phyloP scores from a whole-genome alignment of 495 filamentous ascomycete species.

The Xylaria venustula region DNA sequence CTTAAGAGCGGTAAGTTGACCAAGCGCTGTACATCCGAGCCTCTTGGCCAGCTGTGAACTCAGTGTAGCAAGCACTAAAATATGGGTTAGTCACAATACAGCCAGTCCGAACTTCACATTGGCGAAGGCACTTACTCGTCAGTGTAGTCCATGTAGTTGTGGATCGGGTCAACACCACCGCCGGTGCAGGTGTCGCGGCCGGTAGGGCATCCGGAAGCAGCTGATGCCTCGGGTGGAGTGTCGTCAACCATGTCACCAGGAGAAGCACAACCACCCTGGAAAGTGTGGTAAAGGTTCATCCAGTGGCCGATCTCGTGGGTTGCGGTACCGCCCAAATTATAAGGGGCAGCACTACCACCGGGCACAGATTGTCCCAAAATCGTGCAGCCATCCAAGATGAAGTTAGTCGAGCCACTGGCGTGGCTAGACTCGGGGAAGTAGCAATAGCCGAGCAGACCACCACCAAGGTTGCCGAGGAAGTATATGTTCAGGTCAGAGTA shows the following conservation, averaged over 20 bases:
- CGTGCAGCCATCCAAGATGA: conserved; percentile 58
- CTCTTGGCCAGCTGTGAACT: conserved; percentile 45
- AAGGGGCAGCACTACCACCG: conserved; percentile 48
- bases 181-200: conserved; percentile 53
- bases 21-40: conserved; percentile 44
- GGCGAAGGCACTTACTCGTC: conserved; percentile 42
- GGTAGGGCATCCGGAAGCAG: conserved; percentile 59
- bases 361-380: conserved; percentile 56
- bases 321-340: conserved; percentile 58
- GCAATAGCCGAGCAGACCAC: conserved; percentile 57
- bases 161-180: conserved; percentile 54
- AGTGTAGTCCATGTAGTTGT: conserved; percentile 66
- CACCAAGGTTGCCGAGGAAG: conserved; percentile 54
- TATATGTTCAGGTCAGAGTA: conserved; percentile 65
- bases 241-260: conserved; percentile 58
- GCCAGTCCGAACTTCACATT: neutral
- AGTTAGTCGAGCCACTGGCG: conserved; percentile 32
- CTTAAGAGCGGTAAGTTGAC: conserved; percentile 42
- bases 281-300: conserved; percentile 64
- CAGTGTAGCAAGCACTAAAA: conserved; percentile 36
- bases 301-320: conserved; percentile 69
- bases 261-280: conserved; percentile 60
- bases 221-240: conserved; percentile 52
- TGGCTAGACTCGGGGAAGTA: conserved; percentile 43
- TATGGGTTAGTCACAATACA: conserved; percentile 2